phyloP scores from a whole-genome alignment of 1,284 basidiomycete species.

The Trametes sp. region DNA sequence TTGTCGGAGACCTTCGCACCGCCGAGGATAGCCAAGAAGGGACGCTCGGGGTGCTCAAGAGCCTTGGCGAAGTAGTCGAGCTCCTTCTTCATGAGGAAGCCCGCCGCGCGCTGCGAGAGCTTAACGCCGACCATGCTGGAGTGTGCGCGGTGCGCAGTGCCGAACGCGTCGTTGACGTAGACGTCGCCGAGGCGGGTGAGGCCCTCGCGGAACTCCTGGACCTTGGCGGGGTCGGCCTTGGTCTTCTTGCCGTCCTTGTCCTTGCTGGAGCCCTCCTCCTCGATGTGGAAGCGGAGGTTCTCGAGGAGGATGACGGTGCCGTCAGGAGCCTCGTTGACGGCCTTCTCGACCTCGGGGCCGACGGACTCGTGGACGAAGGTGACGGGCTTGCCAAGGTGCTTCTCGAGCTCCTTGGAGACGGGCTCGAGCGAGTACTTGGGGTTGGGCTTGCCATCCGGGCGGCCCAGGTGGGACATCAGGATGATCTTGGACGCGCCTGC shows the following conservation, averaged over 20 bases:
- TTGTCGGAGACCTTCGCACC: conserved; percentile 99
- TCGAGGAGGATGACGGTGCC: conserved; percentile 94
- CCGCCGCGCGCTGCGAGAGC: conserved; percentile 92
- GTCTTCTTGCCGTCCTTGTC: conserved; percentile 93
- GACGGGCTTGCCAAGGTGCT: conserved; percentile 75
- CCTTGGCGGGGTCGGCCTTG: conserved; percentile 88
- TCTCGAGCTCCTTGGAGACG: conserved; percentile 79
- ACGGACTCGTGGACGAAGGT: conserved; percentile 90
- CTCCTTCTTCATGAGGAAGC: conserved; percentile 99
- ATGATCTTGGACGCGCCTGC: conserved; percentile 86
- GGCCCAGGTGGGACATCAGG: conserved; percentile 98
- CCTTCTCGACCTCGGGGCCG: conserved; percentile 83
- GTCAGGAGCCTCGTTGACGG: conserved; percentile 73
- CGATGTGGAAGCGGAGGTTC: conserved; percentile 98
- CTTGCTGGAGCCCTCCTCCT: conserved; percentile 96
- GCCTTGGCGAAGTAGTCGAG: conserved; percentile 99
- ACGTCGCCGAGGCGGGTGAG: conserved; percentile 95
- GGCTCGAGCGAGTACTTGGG: conserved; percentile 94
- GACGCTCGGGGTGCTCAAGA: conserved; percentile 92
- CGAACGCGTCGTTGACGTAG: conserved; percentile 99
- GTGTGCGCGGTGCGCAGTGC: conserved; percentile 97
- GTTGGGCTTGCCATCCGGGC: conserved; percentile 93
- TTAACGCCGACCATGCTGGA: conserved; percentile 98
- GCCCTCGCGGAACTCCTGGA: conserved; percentile 85
- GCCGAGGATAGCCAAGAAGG: conserved; percentile 98